Conservation (phyloP, 140 eudicot genomes). For the Anethum foeniculum region DNA sequence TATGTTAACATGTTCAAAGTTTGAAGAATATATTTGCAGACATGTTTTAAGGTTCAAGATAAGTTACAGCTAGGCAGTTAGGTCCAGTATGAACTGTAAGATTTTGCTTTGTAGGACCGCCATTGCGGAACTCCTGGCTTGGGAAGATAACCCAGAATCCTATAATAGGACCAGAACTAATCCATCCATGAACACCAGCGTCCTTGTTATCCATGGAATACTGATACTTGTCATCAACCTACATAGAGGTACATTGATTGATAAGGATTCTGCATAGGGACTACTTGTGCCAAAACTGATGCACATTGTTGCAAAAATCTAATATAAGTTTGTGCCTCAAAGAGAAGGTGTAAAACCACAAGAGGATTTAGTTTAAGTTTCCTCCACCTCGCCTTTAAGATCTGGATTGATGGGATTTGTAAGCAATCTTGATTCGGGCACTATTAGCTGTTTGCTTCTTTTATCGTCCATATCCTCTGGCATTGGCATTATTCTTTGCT, state of each 20-base stretch:
- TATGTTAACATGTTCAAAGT: background rate
- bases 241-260: background rate
- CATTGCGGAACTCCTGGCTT: constrained; percentile 54
- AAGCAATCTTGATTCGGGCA: constrained; percentile 38
- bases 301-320: background rate
- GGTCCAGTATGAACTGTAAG: constrained; percentile 61
- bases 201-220: constrained; percentile 60
- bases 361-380: background rate
- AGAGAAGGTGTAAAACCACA: background rate
- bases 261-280: background rate
- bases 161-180: constrained; percentile 32
- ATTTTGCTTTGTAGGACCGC: constrained; percentile 66
- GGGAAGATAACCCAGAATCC: constrained; percentile 68
- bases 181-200: constrained; percentile 60
- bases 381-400: constrained; percentile 39
- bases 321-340: background rate
- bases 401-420: constrained; percentile 41
- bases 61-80: constrained; percentile 46
- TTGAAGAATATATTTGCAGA: background rate
- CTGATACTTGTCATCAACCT: constrained; percentile 67
- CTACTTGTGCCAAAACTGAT: background rate
- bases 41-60: background rate
- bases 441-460: constrained; percentile 30
- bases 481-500: constrained; percentile 44
- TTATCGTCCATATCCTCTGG: constrained; percentile 32